phyloP scores from a whole-genome alignment of 257 asterid species.

The Lithospermum erythrorhizon region DNA sequence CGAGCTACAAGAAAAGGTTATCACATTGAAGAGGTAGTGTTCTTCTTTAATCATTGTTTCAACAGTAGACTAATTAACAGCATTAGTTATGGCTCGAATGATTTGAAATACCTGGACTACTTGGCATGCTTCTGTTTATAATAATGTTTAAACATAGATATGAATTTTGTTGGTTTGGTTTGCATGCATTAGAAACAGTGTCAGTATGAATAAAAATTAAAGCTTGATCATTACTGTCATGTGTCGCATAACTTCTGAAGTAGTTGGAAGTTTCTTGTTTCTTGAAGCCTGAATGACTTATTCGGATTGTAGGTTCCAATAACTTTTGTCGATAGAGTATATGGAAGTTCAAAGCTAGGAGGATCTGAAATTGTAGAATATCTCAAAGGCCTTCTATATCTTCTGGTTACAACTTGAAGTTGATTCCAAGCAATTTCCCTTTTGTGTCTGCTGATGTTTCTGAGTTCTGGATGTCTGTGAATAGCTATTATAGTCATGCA shows the following conservation, averaged over 20 bases:
- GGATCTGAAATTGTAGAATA: slow-evolving; percentile 96
- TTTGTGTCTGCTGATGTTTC: not conserved
- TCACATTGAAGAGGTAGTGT: slow-evolving; percentile 76
- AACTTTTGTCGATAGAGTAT: slow-evolving; percentile 90
- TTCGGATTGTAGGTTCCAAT: slow-evolving; percentile 58
- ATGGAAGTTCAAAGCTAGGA: slow-evolving; percentile 88
- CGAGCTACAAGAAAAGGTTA: slow-evolving; percentile 89
- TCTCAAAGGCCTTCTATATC: slow-evolving; percentile 80
- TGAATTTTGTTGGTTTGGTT: not conserved
- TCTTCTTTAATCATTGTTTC: not conserved
- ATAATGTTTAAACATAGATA: too few species aligned
- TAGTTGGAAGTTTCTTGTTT: too few species aligned
- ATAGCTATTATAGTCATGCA: not conserved
- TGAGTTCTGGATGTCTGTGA: not conserved
- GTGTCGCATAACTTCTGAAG: not conserved
- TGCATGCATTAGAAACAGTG: not conserved
- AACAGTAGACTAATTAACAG: not conserved
- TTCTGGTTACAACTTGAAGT: slow-evolving; percentile 55
- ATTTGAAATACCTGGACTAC: not conserved
- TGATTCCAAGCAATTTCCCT: too few species aligned
- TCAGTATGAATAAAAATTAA: not conserved
- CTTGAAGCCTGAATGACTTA: slow-evolving; percentile 2
- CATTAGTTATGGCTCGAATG: not conserved
- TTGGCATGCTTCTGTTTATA: not conserved
- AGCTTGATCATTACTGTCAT: not conserved